Evolutionary conservation across 441 rosid species (phyloP).

Genomic region (Erodium trifolium): DNA sequence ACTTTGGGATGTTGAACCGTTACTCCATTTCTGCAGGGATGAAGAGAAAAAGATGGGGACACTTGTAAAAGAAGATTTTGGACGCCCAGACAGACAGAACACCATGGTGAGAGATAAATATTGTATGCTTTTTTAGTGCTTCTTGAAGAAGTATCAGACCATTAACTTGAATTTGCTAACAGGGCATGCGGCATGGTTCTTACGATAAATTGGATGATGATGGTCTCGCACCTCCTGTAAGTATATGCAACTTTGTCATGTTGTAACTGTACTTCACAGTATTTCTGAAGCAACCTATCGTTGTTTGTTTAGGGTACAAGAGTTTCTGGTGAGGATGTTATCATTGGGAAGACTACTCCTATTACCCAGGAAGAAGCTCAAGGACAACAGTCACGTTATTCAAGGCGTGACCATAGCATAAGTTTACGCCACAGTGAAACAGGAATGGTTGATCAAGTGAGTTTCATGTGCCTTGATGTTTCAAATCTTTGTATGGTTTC

Average conservation of each 20-base stretch:
- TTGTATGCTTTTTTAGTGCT: slow-evolving; percentile 4
- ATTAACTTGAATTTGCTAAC: slow-evolving; percentile 25
- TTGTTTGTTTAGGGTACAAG: slow-evolving; percentile 63
- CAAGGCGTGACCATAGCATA: slow-evolving; percentile 91
- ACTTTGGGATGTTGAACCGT: neutral
- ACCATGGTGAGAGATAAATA: slow-evolving; percentile 57
- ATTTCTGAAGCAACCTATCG: slow-evolving; percentile 10
- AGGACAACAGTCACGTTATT: slow-evolving; percentile 71
- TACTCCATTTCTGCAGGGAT: slow-evolving; percentile 45
- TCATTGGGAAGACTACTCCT: slow-evolving; percentile 95
- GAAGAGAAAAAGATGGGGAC: slow-evolving; percentile 99
- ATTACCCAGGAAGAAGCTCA: slow-evolving; percentile 90
- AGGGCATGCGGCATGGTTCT: slow-evolving; percentile 99
- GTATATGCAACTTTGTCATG: slow-evolving; percentile 18
- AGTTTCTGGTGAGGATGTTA: slow-evolving; percentile 95
- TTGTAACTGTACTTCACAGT: neutral
- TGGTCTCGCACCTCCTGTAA: slow-evolving; percentile 98
- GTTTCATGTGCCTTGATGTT: slow-evolving; percentile 13
- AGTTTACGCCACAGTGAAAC: slow-evolving; percentile 96
- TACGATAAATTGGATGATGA: slow-evolving; percentile 96
- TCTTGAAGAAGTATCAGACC: slow-evolving; percentile 12
- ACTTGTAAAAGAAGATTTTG: slow-evolving; percentile 96
- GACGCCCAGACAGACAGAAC: slow-evolving; percentile 81
- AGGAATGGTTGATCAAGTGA: slow-evolving; percentile 97
- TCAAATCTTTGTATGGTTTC: neutral